These are phyloP conservation scores for Salvia sclarea DNA, from an alignment of 305 asterid species.

Conservation along the genomic window DNA sequence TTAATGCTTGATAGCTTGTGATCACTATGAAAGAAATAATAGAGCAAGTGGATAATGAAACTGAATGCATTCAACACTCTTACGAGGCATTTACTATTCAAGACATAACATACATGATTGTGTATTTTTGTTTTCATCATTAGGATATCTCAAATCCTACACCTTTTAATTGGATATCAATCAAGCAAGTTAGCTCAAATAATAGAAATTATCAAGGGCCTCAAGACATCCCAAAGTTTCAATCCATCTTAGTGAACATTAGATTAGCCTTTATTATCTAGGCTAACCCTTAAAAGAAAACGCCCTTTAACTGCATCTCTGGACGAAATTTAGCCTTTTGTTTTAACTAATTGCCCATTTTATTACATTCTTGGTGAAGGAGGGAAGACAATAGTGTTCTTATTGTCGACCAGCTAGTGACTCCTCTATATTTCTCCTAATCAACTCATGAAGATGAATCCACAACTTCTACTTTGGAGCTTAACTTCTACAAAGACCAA, in stretches of 20 bases:
- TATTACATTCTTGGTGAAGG: background rate
- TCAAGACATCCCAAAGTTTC: background rate
- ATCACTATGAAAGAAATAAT: background rate
- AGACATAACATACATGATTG: background rate
- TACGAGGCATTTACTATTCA: too few relatives aligned
- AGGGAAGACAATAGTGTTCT: background rate
- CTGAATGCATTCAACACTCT: background rate
- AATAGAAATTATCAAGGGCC: too few relatives aligned
- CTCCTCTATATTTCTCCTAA: background rate
- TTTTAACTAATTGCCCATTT: background rate
- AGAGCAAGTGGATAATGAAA: background rate
- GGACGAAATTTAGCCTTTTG: background rate
- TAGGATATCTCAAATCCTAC: background rate
- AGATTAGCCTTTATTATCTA: background rate
- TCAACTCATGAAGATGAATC: background rate
- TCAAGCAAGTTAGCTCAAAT: background rate
- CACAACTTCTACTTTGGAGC: background rate
- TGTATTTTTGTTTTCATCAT: background rate
- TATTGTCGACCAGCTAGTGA: background rate
- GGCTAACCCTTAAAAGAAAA: background rate
- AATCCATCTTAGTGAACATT: background rate
- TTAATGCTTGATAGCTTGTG: background rate
- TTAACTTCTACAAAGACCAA: background rate
- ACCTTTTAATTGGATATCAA: background rate
- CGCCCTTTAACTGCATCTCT: background rate